Base-by-base conservation (phyloP, 768 basidiomycete species). In the Epithele typhae region DNA sequence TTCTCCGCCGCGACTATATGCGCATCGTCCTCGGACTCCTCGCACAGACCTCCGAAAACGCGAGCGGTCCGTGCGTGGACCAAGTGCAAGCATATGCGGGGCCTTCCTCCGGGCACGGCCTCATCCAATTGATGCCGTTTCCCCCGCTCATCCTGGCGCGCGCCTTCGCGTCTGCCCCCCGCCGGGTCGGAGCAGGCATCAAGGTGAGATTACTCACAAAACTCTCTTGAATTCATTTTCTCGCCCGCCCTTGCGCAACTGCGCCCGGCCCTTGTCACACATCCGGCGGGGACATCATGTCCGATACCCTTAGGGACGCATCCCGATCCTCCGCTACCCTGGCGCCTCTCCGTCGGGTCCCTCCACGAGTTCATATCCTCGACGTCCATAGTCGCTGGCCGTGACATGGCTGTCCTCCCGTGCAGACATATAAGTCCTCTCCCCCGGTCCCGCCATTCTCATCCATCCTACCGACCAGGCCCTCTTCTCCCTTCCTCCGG, bases 351-450 rank as follows among this genome's bases (percentile, higher is more conserved):
- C 27, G 27, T 30, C 27, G 27, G 27, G 7, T 14, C 27, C 14
- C 27, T 14, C 27, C 8, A 7, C 27, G 27, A 14, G 8, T 14
- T 19, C 19, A n/a, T n/a, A 17, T 32, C 25, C 33, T n/a, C 25
- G 3, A 18, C 38, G 37, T 23, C 22, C 17, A 25, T 24, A 21
- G 14, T 32, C 30, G 30, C 9, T 22, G 8, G n/a, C 24, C 19
- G 18, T 30, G 27, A 30, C 27, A 30, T 30, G 27, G 27, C 27
- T 30, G 27, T 30, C 27, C 27, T 14, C 27, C 27, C n/a, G n/a
- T n/a, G 27, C 7, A 7, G 33, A 40, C 46, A 52, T 52, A 52
- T 43, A 52, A 52, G 41, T 38, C 38, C 37, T 27, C 23, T 17
- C 27, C 42, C 22, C 12, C 42, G 17, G 30, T 37, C 8, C 27